Percentiles rank a stretch among this genome's conserved stretches.
phyloP scores from a whole-genome alignment of 768 basidiomycete genomes.

The Phaffia tasmanica region DNA sequence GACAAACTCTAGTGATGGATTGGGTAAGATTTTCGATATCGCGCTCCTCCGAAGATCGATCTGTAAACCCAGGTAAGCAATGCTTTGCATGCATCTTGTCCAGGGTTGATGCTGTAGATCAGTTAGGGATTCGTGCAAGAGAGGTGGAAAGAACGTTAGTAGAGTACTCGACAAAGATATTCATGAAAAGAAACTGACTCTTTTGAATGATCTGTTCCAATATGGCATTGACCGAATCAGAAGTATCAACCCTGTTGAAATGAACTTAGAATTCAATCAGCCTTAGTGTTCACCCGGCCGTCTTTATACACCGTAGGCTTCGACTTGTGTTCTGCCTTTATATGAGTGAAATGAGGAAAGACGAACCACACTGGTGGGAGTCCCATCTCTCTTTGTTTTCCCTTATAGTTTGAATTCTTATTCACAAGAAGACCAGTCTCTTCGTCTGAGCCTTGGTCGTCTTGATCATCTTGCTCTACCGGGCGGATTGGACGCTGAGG shows the following conservation, averaged over 20 bases:
- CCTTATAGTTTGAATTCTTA: constrained; percentile 30
- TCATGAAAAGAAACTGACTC: constrained; percentile 48
- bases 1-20: constrained; percentile 74
- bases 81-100: constrained; percentile 96
- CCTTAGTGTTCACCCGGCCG: not conserved
- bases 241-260: constrained; percentile 67
- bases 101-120: constrained; percentile 57
- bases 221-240: constrained; percentile 76
- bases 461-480: constrained; percentile 30
- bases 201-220: constrained; percentile 59
- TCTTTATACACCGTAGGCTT: constrained; percentile 26
- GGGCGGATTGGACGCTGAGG: constrained; percentile 18
- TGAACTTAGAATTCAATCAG: constrained; percentile 1
- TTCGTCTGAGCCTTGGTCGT: constrained; percentile 46
- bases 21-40: constrained; percentile 80
- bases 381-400: constrained; percentile 31
- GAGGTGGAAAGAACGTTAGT: not conserved
- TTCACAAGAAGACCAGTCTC: constrained; percentile 32
- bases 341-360: constrained; percentile 16
- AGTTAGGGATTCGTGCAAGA: not conserved
- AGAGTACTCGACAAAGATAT: not conserved
- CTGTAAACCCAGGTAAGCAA: constrained; percentile 88
- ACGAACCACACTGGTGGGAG: constrained; percentile 78
- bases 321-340: constrained; percentile 25
- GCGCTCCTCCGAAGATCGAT: constrained; percentile 82